A percentile compares a stretch with the other conserved stretches of the same genome.
Conservation (phyloP, 1,284 basidiomycete species). For the Cronartium quercuum region DNA sequence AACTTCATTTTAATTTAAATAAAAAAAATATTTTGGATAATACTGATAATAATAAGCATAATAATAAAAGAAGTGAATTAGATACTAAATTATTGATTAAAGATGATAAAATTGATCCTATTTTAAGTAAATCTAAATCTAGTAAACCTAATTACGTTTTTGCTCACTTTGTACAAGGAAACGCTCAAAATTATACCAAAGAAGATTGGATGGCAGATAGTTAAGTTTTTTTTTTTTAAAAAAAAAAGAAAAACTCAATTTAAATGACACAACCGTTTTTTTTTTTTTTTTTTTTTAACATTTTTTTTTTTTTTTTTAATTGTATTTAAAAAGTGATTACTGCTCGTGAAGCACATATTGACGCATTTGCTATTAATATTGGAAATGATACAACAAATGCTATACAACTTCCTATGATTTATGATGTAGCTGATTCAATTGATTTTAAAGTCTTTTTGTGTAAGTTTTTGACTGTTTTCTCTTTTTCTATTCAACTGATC, state of each 20-base stretch:
- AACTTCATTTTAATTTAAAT: no score
- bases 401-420: constrained; percentile 27
- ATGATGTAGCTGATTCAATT: constrained; percentile 13
- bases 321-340: background rate
- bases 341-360: constrained; percentile 2
- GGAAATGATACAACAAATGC: constrained; percentile 23
- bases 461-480: background rate
- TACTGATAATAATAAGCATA: no score
- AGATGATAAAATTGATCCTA: background rate
- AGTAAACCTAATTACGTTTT: constrained; percentile 7
- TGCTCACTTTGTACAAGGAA: constrained; percentile 33
- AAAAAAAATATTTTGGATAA: no score
- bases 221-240: constrained; percentile 1
- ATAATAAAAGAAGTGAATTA: no score
- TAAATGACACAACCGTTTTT: background rate
- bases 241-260: no score
- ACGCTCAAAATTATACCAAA: constrained; percentile 15
- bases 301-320: background rate
- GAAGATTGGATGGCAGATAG: constrained; percentile 30
- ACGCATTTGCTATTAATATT: constrained; percentile 36
- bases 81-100: no score
- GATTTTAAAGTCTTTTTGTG: constrained; percentile 22
- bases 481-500: background rate
- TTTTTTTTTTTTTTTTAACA: background rate
- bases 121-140: no score